Evolutionary conservation across 495 filamentous ascomycete genomes (phyloP).

Genomic region (Aspergillus cristatus): DNA sequence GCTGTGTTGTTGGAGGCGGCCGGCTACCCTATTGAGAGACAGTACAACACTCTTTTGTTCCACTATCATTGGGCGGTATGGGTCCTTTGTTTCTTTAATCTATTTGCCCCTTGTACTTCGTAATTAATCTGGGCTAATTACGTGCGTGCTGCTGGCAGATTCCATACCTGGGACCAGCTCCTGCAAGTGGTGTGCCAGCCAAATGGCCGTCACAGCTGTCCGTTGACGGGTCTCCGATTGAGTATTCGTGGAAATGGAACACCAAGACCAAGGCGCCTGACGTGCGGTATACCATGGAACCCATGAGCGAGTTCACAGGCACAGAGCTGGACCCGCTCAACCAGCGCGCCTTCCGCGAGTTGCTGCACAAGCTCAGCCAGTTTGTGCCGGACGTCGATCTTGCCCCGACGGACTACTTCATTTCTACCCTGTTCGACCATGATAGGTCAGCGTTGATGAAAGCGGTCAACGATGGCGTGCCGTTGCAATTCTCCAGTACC

Average conservation of each 20-base stretch:
- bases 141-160: background rate
- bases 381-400: constrained; percentile 6
- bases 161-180: constrained; percentile 5
- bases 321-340: constrained; percentile 18
- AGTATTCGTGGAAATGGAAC: constrained; percentile 23
- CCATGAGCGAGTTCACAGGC: constrained; percentile 10
- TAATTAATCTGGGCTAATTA: too few species aligned
- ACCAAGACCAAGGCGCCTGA: constrained; percentile 7
- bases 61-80: constrained; percentile 5
- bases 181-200: constrained; percentile 2
- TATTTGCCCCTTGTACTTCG: background rate
- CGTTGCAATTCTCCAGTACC: background rate
- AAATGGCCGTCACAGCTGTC: constrained; percentile 11
- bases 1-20: constrained; percentile 7
- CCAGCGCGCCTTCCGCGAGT: constrained; percentile 7
- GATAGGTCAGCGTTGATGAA: constrained; percentile 1
- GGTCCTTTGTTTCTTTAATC: background rate
- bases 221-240: constrained; percentile 11
- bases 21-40: constrained; percentile 6
- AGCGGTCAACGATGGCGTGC: background rate
- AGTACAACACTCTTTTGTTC: constrained; percentile 11
- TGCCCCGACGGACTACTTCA: constrained; percentile 16
- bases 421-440: background rate
- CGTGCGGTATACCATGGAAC: constrained; percentile 13
- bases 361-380: constrained; percentile 4